Evolutionary conservation across 768 basidiomycete genomes (phyloP).

Genomic region (Piloderma croceum): DNA sequence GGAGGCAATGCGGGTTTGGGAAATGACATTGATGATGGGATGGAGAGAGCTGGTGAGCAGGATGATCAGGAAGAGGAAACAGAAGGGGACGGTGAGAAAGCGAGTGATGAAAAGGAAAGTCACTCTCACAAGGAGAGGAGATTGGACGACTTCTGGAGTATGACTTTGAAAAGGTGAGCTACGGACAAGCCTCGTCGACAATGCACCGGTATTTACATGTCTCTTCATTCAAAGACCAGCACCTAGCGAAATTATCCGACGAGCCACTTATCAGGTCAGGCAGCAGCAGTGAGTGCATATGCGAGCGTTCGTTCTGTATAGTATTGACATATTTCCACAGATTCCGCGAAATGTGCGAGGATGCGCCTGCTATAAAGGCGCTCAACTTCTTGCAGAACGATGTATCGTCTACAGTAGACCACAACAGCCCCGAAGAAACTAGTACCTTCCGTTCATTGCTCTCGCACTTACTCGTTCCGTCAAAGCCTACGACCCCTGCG

Average conservation of each 20-base stretch:
- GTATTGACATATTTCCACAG: constrained; percentile 29
- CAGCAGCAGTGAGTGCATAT: constrained; percentile 59
- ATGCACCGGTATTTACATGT: not conserved
- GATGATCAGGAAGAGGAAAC: constrained; percentile 5
- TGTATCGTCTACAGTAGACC: constrained; percentile 68
- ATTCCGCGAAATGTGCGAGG: constrained; percentile 79
- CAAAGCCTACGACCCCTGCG: constrained; percentile 13
- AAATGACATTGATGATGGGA: constrained; percentile 6
- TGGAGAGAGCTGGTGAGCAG: constrained; percentile 7
- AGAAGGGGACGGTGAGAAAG: constrained; percentile 10
- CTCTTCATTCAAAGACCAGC: constrained; percentile 44
- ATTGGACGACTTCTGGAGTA: constrained; percentile 76
- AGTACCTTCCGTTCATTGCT: constrained; percentile 60
- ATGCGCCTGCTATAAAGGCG: constrained; percentile 54
- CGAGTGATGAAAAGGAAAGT: constrained; percentile 20
- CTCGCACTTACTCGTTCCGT: constrained; percentile 51
- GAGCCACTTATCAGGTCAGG: constrained; percentile 58
- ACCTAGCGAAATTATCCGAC: constrained; percentile 57
- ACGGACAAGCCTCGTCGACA: not conserved
- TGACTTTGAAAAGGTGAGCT: constrained; percentile 61
- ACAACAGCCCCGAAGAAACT: constrained; percentile 55
- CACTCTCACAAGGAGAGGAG: constrained; percentile 38
- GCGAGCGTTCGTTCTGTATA: constrained; percentile 1
- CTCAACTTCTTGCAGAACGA: constrained; percentile 66
- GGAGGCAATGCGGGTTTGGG: constrained; percentile 62